phyloP scores from a whole-genome alignment of 2,329 filamentous ascomycete genomes.

The Trichoderma citrinoviride region DNA sequence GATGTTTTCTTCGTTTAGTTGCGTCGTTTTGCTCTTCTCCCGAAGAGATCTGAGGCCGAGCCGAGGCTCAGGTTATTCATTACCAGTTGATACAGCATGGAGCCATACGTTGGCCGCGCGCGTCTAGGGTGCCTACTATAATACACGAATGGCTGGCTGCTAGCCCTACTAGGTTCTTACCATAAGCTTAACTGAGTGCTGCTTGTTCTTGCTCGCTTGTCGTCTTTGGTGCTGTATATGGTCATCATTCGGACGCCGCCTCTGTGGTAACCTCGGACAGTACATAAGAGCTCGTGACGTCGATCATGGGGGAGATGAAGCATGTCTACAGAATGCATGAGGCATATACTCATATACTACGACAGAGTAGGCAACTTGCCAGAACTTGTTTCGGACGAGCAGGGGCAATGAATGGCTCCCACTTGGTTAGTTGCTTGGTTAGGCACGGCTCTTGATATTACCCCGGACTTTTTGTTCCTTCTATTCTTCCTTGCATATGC shows the following conservation, averaged over 20 bases:
- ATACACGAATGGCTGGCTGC: constrained; percentile 1
- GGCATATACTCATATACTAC: not conserved
- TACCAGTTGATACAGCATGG: not conserved
- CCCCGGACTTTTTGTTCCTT: too few species aligned
- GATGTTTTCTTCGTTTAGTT: not conserved
- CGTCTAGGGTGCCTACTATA: not conserved
- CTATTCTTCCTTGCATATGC: too few species aligned
- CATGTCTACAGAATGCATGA: not conserved
- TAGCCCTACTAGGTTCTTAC: not conserved
- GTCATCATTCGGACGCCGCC: not conserved
- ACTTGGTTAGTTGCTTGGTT: too few species aligned
- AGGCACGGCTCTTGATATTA: too few species aligned
- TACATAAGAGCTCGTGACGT: not conserved
- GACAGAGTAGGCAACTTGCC: not conserved
- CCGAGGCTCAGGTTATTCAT: not conserved
- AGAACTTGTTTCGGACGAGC: too few species aligned
- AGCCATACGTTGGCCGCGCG: not conserved
- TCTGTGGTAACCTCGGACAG: not conserved
- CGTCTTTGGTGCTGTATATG: not conserved
- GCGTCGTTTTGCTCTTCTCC: not conserved
- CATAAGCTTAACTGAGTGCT: not conserved
- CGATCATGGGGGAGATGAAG: not conserved
- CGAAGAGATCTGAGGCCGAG: not conserved
- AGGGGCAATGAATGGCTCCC: too few species aligned
- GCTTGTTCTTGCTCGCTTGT: too few species aligned